Evolutionary conservation across 176 grass and related monocot genomes (phyloP).

Genomic region (Carex kokanica): DNA sequence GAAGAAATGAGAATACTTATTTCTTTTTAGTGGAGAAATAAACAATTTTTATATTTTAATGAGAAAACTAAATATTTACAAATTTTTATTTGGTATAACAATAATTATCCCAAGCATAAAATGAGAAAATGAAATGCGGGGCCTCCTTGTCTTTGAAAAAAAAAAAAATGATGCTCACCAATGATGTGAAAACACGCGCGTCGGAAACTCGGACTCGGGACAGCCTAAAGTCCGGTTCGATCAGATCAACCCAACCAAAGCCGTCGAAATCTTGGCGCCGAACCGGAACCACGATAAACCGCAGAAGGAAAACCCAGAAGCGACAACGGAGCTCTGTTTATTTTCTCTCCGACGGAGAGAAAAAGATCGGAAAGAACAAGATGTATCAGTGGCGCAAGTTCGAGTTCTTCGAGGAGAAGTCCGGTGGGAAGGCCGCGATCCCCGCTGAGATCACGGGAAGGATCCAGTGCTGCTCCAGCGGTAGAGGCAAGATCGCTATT

Average conservation of each 20-base stretch:
- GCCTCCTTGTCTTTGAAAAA: too few species aligned
- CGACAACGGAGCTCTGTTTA: not conserved
- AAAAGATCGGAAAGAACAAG: slow-evolving; percentile 11
- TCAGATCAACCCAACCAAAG: not conserved
- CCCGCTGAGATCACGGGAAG: slow-evolving; percentile 53
- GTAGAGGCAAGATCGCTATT: slow-evolving; percentile 63
- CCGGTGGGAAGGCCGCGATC: slow-evolving; percentile 34
- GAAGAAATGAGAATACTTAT: too few species aligned
- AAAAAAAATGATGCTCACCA: too few species aligned
- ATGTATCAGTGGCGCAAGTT: slow-evolving; percentile 96
- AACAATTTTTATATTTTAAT: too few species aligned
- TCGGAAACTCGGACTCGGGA: not conserved
- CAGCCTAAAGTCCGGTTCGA: not conserved
- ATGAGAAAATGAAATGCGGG: too few species aligned
- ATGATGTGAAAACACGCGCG: too few species aligned
- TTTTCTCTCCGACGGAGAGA: not conserved
- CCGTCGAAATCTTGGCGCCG: not conserved
- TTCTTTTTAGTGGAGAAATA: too few species aligned
- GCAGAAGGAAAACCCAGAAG: not conserved
- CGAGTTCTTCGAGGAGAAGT: slow-evolving; percentile 95
- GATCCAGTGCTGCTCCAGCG: slow-evolving; percentile 72
- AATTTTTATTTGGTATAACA: too few species aligned
- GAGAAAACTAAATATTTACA: too few species aligned
- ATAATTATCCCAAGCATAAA: too few species aligned
- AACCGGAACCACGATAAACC: not conserved